Evolutionary conservation across 352 stramenopile genomes (phyloP), one percentile per base, ranked within the genome.

Genomic region (Poterioochromonas sp.): DNA sequence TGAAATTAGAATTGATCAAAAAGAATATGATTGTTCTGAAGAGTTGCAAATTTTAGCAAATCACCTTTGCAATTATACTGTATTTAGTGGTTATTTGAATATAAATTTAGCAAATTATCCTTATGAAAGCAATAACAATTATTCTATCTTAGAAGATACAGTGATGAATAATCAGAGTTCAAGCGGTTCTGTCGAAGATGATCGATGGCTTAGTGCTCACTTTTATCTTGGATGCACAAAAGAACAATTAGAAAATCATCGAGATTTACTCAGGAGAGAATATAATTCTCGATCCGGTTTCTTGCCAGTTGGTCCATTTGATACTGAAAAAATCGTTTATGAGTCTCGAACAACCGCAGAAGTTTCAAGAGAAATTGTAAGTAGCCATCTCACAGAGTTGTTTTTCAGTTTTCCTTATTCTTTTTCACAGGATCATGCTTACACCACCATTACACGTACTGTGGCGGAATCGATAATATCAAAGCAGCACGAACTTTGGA

Each of bases 51-150:
- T n/a, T n/a, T n/a, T n/a, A n/a, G n/a, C n/a, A n/a, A n/a, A 41
- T 20, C 2, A 78, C 26, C 32, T 78, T 20, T 40, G 40, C 8
- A 78, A 78, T 35, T 78, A 69, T 53, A 18, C 51, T 11, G 8
- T 78, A 8, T 78, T 78, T 53, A 69, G 71, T 53, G 71, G 71
- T 32, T 78, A 40, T 29, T 44, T 8, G 1, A 78, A 68, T 53
- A 0, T 78, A 0, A 12, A 65, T 11, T 8, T 53, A 18, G 47
- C 39, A 18, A 20, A 40, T 20, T 51, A 5, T 5, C 43, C 43
- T 20, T 51, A 51, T 51, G 43, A 51, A 20, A 18, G 43, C 18
- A 51, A 5, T 51, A 20, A 51, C 18, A 18, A 51, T 51, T 51
- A 51, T 51, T 20, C 5, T 51, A 20, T 51, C 5, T 51, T 51